Conservation (phyloP, 202 grass and related monocot genomes). For the Zizania palustris region DNA sequence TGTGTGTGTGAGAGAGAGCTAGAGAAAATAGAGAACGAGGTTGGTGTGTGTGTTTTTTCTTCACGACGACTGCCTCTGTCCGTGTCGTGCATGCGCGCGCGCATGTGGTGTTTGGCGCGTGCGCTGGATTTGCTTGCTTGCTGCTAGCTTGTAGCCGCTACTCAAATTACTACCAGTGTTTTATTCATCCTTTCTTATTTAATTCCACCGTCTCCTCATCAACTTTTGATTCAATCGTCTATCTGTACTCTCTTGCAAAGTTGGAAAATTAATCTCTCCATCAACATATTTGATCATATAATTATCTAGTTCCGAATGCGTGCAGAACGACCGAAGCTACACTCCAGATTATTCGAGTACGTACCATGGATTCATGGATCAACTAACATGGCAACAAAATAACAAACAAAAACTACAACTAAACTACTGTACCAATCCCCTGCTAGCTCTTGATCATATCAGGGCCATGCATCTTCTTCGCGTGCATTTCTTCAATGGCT, state of each 20-base stretch:
- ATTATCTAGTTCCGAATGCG: not conserved
- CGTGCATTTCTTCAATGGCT: not conserved
- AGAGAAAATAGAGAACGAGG: slow-evolving; percentile 25
- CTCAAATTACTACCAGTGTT: slow-evolving; percentile 13
- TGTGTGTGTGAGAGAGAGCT: not conserved
- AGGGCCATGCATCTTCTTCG: not conserved
- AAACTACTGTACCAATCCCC: not conserved
- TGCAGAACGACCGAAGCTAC: not conserved
- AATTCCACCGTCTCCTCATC: not conserved
- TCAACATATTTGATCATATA: not conserved
- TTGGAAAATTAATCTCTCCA: not conserved
- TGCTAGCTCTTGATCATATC: not conserved
- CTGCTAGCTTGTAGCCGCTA: slow-evolving; percentile 8
- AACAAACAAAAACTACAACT: not conserved
- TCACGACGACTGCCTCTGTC: slow-evolving; percentile 36
- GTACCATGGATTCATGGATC: not conserved
- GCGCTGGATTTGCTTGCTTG: slow-evolving; percentile 49
- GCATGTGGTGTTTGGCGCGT: slow-evolving; percentile 16
- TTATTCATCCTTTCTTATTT: not conserved
- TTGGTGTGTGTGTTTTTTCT: slow-evolving; percentile 49
- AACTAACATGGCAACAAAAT: not conserved
- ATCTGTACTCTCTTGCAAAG: no score
- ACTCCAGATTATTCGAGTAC: not conserved
- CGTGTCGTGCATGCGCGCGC: not conserved
- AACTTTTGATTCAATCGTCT: no score